Conservation (phyloP, 2,329 filamentous ascomycete genomes). For the Thelonectria olida region DNA sequence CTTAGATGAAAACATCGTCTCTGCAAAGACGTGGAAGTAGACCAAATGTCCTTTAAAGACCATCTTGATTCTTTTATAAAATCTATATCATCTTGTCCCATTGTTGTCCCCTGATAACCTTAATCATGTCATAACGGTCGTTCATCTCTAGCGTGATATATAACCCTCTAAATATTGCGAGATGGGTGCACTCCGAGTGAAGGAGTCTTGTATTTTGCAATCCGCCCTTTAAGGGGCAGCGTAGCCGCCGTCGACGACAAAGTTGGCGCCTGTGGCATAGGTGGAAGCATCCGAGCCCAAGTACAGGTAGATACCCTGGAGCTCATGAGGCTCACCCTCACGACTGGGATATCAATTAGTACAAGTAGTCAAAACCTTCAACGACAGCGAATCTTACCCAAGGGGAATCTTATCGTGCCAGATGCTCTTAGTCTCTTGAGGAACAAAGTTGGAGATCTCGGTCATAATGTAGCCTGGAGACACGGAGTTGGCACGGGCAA, state of each 20-base stretch:
- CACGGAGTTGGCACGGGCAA: slow-evolving; percentile 65
- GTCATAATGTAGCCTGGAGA: slow-evolving; percentile 48
- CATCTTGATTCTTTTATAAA: background rate
- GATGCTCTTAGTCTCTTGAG: slow-evolving; percentile 37
- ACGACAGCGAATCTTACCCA: slow-evolving; percentile 23
- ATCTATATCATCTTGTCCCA: background rate
- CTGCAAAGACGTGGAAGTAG: too few relatives aligned
- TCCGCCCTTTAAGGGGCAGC: slow-evolving; percentile 35
- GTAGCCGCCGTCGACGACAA: slow-evolving; percentile 44
- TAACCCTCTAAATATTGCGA: background rate
- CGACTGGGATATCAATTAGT: slow-evolving; percentile 31
- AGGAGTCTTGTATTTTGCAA: background rate
- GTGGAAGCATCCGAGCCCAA: slow-evolving; percentile 45
- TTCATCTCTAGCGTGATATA: background rate
- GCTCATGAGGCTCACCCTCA: slow-evolving; percentile 40
- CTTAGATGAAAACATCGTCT: too few relatives aligned
- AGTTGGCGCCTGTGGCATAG: slow-evolving; percentile 45
- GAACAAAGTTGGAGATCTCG: slow-evolving; percentile 40
- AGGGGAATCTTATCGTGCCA: slow-evolving; percentile 41
- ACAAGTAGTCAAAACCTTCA: background rate
- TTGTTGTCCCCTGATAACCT: background rate
- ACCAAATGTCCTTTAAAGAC: too few relatives aligned
- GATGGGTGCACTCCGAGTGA: background rate
- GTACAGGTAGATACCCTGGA: slow-evolving; percentile 38
- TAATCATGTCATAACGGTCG: background rate